These are phyloP conservation scores for Monilinia fructicola DNA, from an alignment of 2,329 filamentous ascomycete genomes.

Conservation along the genomic window DNA sequence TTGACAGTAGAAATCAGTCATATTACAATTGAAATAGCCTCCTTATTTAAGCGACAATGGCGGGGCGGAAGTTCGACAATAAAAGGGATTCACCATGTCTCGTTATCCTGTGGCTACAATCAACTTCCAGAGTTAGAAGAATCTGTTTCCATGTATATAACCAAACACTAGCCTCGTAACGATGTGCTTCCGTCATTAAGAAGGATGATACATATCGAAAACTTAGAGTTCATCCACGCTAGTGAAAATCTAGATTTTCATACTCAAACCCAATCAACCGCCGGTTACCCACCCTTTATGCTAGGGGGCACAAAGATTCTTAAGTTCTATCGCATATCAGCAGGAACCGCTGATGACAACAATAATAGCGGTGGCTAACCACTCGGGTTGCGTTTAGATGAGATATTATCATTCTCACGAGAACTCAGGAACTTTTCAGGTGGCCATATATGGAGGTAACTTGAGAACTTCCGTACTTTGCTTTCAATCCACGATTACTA, in stretches of 20 bases:
- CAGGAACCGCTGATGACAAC: background rate
- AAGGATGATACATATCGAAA: background rate
- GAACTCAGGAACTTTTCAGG: too few relatives aligned
- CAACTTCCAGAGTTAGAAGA: background rate
- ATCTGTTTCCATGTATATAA: background rate
- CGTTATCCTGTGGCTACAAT: background rate
- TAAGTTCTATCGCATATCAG: too few relatives aligned
- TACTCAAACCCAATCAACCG: background rate
- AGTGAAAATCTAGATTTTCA: background rate
- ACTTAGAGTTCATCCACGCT: background rate
- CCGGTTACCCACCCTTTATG: too few relatives aligned
- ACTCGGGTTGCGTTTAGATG: background rate
- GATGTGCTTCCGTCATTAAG: background rate
- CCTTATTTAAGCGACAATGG: constrained; percentile 12
- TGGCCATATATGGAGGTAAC: background rate
- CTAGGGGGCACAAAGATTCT: rapidly evolving
- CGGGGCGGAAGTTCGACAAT: background rate
- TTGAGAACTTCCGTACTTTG: too few relatives aligned
- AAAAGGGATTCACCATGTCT: background rate
- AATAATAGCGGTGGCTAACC: background rate
- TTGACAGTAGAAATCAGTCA: background rate
- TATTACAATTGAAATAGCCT: background rate
- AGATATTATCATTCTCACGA: background rate
- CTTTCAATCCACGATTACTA: background rate
- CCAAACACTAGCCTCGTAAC: background rate